Evolutionary conservation across 106 monocot genomes (phyloP), one percentile per base, ranked within the genome.

Genomic region (Platanthera zijinensis): DNA sequence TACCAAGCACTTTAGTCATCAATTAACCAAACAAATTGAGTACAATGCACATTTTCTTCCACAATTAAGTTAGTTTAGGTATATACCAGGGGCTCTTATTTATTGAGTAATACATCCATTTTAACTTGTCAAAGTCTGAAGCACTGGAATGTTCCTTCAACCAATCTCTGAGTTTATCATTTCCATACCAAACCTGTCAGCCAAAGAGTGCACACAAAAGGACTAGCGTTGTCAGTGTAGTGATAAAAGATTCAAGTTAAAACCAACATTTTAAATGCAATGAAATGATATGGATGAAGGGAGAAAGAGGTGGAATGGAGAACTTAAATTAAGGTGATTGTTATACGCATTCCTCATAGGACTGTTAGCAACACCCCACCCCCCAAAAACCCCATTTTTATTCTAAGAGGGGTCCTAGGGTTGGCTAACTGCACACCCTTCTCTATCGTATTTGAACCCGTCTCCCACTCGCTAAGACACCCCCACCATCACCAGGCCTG

Each of bases 71-170:
- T 39, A 72, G 72, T 48, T 49, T 69, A 69, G 76, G 51, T 48
- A 63, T 70, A 78, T 94, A 97, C 97, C 97, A 97, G 72, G 97
- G 97, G 75, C 93, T 82, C 76, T 97, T 97, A 77, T 97, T 97
- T 70, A 97, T 94, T 45, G 84, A 86, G 73, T 89, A 97, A 78
- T 94, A 94, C 84, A 82, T 83, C 93, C 93, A 97, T 67, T 97
- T 97, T 74, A 94, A 79, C 54, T 61, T 73, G 85, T 89, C 84
- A 72, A 97, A 72, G 53, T 72, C 72, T 53, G 97, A 89, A 69
- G 79, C 59, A 79, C 77, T 76, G 48, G 86, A 83, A 71, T 78
- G 81, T 18, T 82, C 77, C 67, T 91, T 97, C 74, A 97, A 79
- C 93, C 97, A 97, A 79, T 97, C 97, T 84, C 89, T 87, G n/a